These are phyloP conservation scores for Penicillium cataractarum DNA, from an alignment of 495 filamentous ascomycete species.

Conservation along the genomic window DNA sequence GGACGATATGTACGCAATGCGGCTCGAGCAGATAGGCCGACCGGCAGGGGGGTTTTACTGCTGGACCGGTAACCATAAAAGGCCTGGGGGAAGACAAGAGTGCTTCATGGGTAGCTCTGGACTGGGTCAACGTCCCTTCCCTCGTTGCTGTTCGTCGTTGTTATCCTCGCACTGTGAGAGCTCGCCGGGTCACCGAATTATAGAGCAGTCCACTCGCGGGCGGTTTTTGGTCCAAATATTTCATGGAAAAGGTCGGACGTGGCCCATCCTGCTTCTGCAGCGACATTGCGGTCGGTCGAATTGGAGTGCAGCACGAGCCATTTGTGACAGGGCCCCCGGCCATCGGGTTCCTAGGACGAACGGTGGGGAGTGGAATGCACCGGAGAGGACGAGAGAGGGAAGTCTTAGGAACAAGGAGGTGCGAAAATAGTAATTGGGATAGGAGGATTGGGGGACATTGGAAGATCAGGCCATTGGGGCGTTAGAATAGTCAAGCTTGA, in stretches of 20 bases:
- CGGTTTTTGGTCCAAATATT: conserved; percentile 32
- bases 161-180: conserved; percentile 39
- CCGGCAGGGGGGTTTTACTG: neutral
- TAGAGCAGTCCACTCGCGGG: conserved; percentile 35
- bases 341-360: conserved; percentile 33
- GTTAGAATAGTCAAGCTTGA: neutral
- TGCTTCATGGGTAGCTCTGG: neutral
- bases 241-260: conserved; percentile 37
- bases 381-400: conserved; percentile 16
- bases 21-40: conserved; percentile 2
- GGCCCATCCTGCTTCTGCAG: conserved; percentile 29
- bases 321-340: conserved; percentile 28
- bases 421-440: neutral
- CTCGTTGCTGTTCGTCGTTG: conserved; percentile 8
- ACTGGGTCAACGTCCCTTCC: neutral
- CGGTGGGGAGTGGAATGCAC: conserved; percentile 32
- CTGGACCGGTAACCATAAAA: too few species aligned
- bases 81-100: neutral
- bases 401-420: neutral
- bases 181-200: conserved; percentile 40
- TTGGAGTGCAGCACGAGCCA: conserved; percentile 28
- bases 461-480: neutral
- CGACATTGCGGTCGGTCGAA: conserved; percentile 20
- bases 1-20: neutral
- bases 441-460: neutral